Conservation (phyloP, 768 basidiomycete genomes). For the Tephrocybe rancida region DNA sequence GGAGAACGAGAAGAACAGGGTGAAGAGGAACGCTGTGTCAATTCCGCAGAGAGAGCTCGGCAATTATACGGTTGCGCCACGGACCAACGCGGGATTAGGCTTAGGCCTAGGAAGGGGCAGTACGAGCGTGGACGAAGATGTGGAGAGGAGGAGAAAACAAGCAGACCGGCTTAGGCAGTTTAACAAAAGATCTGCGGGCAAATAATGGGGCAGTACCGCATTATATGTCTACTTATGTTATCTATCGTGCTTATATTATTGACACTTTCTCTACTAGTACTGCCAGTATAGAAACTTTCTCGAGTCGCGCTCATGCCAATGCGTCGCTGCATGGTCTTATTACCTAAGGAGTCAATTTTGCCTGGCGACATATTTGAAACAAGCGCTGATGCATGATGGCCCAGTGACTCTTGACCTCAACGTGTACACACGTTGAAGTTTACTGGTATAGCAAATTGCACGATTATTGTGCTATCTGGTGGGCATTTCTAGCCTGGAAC, state of each 20-base stretch:
- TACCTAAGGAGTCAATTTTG: no score
- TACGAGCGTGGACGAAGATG: slow-evolving; percentile 70
- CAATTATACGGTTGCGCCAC: slow-evolving; percentile 81
- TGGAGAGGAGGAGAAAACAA: slow-evolving; percentile 72
- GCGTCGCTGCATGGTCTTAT: not conserved
- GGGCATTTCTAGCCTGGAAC: no score
- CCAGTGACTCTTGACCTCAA: no score
- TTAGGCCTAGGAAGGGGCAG: slow-evolving; percentile 48
- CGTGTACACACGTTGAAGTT: no score
- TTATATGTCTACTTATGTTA: not conserved
- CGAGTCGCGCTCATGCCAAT: no score
- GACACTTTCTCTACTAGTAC: not conserved
- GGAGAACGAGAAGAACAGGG: slow-evolving; percentile 67
- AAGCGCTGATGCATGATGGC: no score
- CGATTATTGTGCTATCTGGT: no score
- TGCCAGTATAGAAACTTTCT: no score
- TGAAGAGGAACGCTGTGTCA: slow-evolving; percentile 79
- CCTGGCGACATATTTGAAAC: no score
- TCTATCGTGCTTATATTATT: not conserved
- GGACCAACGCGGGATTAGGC: slow-evolving; percentile 50
- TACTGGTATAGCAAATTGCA: no score
- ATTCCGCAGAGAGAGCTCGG: slow-evolving; percentile 79
- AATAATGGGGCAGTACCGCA: not conserved
- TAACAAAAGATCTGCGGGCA: slow-evolving; percentile 46
- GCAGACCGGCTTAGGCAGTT: slow-evolving; percentile 71